Conservation (phyloP, 306 rosid genomes). For the Vigna hirtella region DNA sequence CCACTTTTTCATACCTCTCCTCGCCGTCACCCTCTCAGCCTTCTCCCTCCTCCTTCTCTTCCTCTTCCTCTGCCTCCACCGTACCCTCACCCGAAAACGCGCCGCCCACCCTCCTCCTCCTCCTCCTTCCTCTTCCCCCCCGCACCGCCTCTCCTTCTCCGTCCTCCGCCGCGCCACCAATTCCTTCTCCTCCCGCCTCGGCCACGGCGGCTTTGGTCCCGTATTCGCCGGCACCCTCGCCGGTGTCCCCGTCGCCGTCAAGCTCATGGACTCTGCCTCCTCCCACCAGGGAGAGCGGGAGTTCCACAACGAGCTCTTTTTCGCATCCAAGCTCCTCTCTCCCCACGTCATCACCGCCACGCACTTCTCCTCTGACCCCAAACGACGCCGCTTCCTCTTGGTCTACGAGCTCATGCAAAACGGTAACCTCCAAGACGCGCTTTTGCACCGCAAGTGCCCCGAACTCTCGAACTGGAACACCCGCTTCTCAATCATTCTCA, state of each 20-base stretch:
- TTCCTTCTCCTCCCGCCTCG: constrained; percentile 82
- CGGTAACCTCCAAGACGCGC: constrained; percentile 93
- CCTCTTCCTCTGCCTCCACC: constrained; percentile 51
- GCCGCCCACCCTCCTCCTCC: constrained; percentile 56
- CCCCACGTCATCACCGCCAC: constrained; percentile 58
- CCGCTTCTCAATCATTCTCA: constrained; percentile 56
- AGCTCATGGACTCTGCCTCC: constrained; percentile 83
- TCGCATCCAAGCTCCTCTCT: constrained; percentile 73
- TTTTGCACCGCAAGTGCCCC: constrained; percentile 67
- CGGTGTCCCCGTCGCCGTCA: constrained; percentile 70
- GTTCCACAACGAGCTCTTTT: constrained; percentile 90
- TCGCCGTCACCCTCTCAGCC: constrained; percentile 49
- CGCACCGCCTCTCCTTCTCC: constrained; percentile 70
- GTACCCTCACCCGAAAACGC: constrained; percentile 59
- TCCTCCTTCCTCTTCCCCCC: constrained; percentile 54
- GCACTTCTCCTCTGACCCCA: constrained; percentile 80
- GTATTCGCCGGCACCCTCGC: constrained; percentile 67
- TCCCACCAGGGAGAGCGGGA: constrained; percentile 80
- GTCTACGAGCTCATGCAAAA: constrained; percentile 83
- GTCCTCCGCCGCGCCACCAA: constrained; percentile 84
- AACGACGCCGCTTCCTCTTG: constrained; percentile 73
- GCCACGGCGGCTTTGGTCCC: constrained; percentile 94
- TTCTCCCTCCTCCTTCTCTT: constrained; percentile 62
- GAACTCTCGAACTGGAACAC: constrained; percentile 76
- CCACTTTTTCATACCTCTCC: constrained; percentile 39